These are phyloP conservation scores for Agapanthus africanus DNA, from an alignment of 106 monocot genomes.

Conservation along the genomic window DNA sequence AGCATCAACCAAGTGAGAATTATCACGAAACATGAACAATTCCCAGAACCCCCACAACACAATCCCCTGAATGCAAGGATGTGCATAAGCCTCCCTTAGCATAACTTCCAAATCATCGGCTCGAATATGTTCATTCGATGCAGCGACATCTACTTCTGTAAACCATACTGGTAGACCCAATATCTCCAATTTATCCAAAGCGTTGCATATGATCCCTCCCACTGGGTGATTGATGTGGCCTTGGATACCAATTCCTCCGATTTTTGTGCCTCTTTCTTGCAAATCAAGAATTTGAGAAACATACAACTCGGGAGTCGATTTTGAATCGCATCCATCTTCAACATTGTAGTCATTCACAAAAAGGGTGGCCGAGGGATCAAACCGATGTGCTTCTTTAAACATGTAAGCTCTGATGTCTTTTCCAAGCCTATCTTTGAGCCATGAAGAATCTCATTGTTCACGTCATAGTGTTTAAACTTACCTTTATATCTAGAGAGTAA, in stretches of 20 bases:
- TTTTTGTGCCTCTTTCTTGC: conserved; percentile 64
- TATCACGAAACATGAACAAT: conserved; percentile 58
- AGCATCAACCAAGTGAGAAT: conserved; percentile 69
- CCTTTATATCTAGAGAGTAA: conserved; percentile 70
- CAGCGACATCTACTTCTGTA: conserved; percentile 77
- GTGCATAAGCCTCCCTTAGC: conserved; percentile 75
- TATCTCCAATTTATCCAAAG: conserved; percentile 67
- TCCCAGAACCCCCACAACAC: conserved; percentile 93
- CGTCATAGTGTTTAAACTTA: conserved; percentile 76
- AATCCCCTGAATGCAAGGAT: conserved; percentile 75
- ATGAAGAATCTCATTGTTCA: conserved; percentile 99
- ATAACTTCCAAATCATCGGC: conserved; percentile 91
- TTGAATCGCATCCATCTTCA: conserved; percentile 71
- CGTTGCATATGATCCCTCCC: conserved; percentile 56
- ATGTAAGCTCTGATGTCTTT: conserved; percentile 72
- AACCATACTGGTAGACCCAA: conserved; percentile 90
- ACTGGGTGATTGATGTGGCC: conserved; percentile 75
- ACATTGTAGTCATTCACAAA: conserved; percentile 97
- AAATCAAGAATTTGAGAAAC: conserved; percentile 67
- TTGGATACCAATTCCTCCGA: conserved; percentile 83
- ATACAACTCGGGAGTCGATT: conserved; percentile 74
- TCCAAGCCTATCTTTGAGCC: conserved; percentile 73
- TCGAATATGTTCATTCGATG: conserved; percentile 68
- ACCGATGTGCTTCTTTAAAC: conserved; percentile 63
- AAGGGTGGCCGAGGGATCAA: conserved; percentile 67